phyloP scores from a whole-genome alignment of 352 stramenopile genomes.

The Pythium aquatile region DNA sequence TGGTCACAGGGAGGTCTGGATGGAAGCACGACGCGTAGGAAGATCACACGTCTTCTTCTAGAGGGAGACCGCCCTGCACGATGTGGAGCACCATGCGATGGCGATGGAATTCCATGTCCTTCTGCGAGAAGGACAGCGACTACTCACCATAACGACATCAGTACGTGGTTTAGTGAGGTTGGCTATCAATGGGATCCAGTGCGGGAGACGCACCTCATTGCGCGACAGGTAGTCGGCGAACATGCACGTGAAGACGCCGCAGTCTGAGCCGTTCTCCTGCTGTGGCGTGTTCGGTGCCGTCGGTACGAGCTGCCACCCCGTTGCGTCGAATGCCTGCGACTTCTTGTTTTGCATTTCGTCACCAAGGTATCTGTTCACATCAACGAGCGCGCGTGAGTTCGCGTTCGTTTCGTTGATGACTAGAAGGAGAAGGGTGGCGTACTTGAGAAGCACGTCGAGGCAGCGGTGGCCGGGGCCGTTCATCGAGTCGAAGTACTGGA shows the following conservation, averaged over 20 bases:
- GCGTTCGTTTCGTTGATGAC: background rate
- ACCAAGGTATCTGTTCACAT: conserved; percentile 62
- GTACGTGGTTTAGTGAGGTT: too few relatives aligned
- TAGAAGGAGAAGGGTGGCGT: background rate
- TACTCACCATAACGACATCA: conserved; percentile 20
- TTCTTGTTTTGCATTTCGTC: conserved; percentile 88
- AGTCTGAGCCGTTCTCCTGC: conserved; percentile 84
- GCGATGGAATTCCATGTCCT: conserved; percentile 82
- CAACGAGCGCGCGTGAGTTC: background rate
- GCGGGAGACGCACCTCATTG: conserved; percentile 43
- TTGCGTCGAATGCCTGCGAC: conserved; percentile 53
- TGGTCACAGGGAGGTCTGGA: too few relatives aligned
- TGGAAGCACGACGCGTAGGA: background rate
- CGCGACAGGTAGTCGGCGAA: conserved; percentile 80
- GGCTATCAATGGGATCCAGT: background rate
- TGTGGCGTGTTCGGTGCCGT: conserved; percentile 61
- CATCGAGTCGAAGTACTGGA: conserved; percentile 90
- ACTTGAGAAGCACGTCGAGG: conserved; percentile 69
- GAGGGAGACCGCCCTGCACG: conserved; percentile 54
- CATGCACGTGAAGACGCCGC: conserved; percentile 85
- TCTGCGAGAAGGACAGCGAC: conserved; percentile 69
- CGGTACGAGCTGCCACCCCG: conserved; percentile 66
- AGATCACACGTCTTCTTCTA: conserved; percentile 64
- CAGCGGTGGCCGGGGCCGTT: conserved; percentile 61
- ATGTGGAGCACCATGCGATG: conserved; percentile 82